Evolutionary conservation across 495 filamentous ascomycete species (phyloP).

Genomic region (Acidiella bohemica): DNA sequence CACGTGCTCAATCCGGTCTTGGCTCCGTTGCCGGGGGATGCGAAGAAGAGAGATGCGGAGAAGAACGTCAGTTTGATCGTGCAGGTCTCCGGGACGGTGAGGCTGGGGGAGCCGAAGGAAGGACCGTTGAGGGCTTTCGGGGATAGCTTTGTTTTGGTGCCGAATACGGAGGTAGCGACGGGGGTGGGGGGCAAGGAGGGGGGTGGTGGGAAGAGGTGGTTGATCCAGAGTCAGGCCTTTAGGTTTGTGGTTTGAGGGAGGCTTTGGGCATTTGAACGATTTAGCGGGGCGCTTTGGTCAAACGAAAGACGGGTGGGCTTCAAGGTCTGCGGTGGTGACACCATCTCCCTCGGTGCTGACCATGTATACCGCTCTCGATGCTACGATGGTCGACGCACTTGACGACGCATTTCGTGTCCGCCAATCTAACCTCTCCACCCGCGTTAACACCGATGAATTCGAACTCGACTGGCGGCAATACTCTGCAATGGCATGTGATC

Average conservation of each 20-base stretch:
- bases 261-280: background rate
- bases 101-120: constrained; percentile 43
- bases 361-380: no score
- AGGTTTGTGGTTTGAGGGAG: constrained; percentile 22
- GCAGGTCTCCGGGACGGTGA: constrained; percentile 52
- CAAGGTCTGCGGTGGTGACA: no score
- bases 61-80: constrained; percentile 56
- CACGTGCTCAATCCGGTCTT: constrained; percentile 58
- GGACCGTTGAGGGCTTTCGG: constrained; percentile 51
- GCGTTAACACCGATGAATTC: no score
- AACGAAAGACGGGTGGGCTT: no score
- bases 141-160: constrained; percentile 64
- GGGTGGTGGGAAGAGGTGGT: constrained; percentile 36
- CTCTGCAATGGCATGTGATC: no score
- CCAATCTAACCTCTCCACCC: no score
- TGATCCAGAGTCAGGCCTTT: constrained; percentile 65
- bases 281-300: background rate
- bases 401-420: no score
- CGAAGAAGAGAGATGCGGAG: constrained; percentile 26
- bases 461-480: no score
- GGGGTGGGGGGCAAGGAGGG: constrained; percentile 31
- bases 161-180: constrained; percentile 47
- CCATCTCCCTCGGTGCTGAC: no score
- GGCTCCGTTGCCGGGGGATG: constrained; percentile 25
- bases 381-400: no score